Conservation (phyloP, 805 yeast genomes). For the Ogataea pignaliae region DNA sequence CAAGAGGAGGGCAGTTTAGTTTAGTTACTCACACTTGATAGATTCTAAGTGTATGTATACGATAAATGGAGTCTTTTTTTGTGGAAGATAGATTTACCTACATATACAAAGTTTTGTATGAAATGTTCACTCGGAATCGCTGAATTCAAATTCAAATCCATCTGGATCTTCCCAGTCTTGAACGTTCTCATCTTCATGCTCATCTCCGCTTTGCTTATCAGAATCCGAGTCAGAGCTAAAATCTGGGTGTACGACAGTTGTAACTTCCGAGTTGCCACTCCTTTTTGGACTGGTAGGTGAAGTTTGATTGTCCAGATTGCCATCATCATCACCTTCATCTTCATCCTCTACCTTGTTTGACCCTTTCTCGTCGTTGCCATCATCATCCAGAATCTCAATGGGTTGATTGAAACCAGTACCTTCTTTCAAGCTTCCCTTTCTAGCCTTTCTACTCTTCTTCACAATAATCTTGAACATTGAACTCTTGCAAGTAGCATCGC, state of each 20-base stretch:
- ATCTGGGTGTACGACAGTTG: too few species aligned
- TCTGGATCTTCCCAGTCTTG: slow-evolving; percentile 28
- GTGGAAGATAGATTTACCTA: too few species aligned
- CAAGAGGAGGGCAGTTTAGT: background rate
- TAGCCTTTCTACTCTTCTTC: background rate
- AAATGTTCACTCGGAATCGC: slow-evolving; percentile 30
- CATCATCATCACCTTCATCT: slow-evolving; percentile 2
- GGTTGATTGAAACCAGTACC: background rate
- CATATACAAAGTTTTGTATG: too few species aligned
- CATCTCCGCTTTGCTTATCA: background rate
- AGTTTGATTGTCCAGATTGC: background rate
- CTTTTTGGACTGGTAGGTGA: too few species aligned
- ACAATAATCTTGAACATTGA: background rate
- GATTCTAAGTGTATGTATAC: background rate
- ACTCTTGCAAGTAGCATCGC: too few species aligned
- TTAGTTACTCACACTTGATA: background rate
- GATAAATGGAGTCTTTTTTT: background rate
- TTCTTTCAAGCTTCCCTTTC: background rate
- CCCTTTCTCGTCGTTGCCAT: slow-evolving; percentile 5
- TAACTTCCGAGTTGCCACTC: too few species aligned
- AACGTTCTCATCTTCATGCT: slow-evolving; percentile 2
- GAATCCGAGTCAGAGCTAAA: too few species aligned
- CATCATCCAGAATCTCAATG: slow-evolving; percentile 1
- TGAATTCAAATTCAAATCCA: slow-evolving; percentile 45
- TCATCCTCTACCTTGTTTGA: slow-evolving; percentile 1